A percentile compares a stretch with the other conserved stretches of the same genome.
Evolutionary conservation across 495 filamentous ascomycete genomes (phyloP).

Genomic region (Talaromyces adpressus): DNA sequence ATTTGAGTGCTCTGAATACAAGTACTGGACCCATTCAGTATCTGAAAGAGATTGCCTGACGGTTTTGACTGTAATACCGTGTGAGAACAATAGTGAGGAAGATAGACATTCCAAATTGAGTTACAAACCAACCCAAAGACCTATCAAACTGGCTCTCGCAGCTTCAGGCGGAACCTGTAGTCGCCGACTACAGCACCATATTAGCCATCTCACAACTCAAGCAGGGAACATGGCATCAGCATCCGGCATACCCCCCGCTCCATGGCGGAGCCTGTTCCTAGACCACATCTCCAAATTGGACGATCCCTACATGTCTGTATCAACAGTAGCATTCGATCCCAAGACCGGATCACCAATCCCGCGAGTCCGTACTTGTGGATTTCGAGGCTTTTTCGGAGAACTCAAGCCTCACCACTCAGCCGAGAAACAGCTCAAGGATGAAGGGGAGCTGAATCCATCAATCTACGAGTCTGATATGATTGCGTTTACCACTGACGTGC

Average conservation of each 20-base stretch:
- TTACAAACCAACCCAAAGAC: background rate
- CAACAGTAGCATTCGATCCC: conserved; percentile 49
- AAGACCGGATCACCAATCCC: conserved; percentile 35
- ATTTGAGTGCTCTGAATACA: background rate
- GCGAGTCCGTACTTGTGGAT: conserved; percentile 60
- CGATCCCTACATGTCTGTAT: conserved; percentile 63
- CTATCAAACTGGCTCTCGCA: background rate
- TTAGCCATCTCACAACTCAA: background rate
- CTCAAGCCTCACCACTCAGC: conserved; percentile 42
- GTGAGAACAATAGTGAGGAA: no score
- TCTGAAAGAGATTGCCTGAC: background rate
- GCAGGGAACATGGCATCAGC: background rate
- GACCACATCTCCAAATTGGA: conserved; percentile 54
- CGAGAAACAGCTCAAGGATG: conserved; percentile 58
- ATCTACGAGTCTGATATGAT: conserved; percentile 68
- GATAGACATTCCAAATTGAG: background rate
- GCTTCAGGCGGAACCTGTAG: background rate
- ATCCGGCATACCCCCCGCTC: conserved; percentile 28
- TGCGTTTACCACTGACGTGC: conserved; percentile 78
- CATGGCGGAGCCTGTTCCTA: conserved; percentile 64
- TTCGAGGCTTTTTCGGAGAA: conserved; percentile 73
- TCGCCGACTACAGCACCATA: conserved; percentile 6
- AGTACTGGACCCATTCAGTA: no score
- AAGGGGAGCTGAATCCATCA: conserved; percentile 51
- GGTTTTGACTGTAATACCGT: background rate